These are phyloP conservation scores for Blastomyces emzantsi DNA, from an alignment of 2,329 filamentous ascomycete species.

Conservation along the genomic window DNA sequence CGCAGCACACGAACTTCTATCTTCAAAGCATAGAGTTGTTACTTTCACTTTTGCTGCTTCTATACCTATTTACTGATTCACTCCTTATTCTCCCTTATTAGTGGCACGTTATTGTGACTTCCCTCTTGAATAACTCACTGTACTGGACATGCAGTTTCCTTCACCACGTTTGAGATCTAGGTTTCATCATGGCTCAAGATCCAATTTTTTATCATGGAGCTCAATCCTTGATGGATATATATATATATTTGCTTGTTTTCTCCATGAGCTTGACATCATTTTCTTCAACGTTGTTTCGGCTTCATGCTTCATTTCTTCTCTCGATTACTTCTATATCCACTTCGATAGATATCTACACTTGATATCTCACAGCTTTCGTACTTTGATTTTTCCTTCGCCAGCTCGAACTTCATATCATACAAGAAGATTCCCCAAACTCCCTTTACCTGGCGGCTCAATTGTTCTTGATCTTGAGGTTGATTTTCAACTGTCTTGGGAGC, in stretches of 20 bases:
- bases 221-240: not conserved
- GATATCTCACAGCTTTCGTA: not conserved
- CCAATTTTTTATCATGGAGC: not conserved
- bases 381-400: not conserved
- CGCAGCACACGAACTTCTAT: not conserved
- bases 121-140: constrained; percentile 13
- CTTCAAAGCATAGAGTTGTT: constrained; percentile 6
- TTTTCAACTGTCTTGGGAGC: not conserved
- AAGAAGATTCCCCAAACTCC: not conserved
- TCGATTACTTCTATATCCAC: not conserved
- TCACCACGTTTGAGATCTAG: not conserved
- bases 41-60: not conserved
- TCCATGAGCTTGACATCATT: not conserved
- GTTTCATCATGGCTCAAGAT: constrained; percentile 2
- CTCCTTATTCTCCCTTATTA: constrained; percentile 11
- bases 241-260: constrained; percentile 2
- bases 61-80: constrained; percentile 7
- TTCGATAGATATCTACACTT: not conserved
- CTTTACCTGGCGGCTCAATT: not conserved
- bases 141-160: not conserved
- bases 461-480: too few species aligned
- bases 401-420: not conserved
- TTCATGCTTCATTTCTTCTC: not conserved
- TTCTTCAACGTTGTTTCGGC: not conserved
- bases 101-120: constrained; percentile 4